A percentile compares a stretch with the other conserved stretches of the same genome.
Conservation (phyloP, 352 stramenopile species). For the Globisporangium takayamanum region DNA sequence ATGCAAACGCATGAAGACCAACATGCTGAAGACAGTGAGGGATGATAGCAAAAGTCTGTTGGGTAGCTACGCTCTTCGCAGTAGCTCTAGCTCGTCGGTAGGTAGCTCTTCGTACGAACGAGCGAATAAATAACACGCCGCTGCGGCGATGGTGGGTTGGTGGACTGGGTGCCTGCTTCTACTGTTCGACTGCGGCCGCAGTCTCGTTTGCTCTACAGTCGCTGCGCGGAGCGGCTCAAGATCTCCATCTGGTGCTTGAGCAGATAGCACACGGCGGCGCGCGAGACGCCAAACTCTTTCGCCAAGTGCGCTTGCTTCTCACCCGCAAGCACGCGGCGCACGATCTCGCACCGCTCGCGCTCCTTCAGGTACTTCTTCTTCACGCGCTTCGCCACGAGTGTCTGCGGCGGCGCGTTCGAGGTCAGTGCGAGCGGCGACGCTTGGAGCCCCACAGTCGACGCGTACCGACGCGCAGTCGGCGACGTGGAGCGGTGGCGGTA, state of each 20-base stretch:
- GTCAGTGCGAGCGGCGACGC: background rate
- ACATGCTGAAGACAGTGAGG: too few species aligned
- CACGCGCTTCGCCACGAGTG: constrained; percentile 17
- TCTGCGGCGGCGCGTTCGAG: background rate
- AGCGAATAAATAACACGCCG: too few species aligned
- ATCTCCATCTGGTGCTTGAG: constrained; percentile 63
- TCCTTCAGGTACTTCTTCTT: constrained; percentile 77
- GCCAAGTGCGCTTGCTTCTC: constrained; percentile 59
- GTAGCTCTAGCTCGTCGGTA: too few species aligned
- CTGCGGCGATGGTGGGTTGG: too few species aligned
- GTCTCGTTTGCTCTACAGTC: constrained; percentile 16
- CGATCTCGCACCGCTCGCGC: constrained; percentile 53
- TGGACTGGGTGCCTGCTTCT: too few species aligned
- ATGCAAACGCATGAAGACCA: too few species aligned
- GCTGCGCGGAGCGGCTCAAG: constrained; percentile 37
- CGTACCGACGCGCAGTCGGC: constrained; percentile 2
- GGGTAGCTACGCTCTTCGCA: too few species aligned
- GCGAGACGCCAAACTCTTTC: constrained; percentile 60
- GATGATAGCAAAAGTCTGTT: too few species aligned
- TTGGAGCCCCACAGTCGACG: background rate
- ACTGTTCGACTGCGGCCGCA: too few species aligned
- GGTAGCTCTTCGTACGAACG: too few species aligned
- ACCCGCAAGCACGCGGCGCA: constrained; percentile 43
- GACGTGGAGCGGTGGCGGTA: constrained; percentile 6
- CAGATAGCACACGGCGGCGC: constrained; percentile 55